These are phyloP conservation scores for Salix viminalis DNA, from an alignment of 345 rosid genomes.

Conservation along the genomic window DNA sequence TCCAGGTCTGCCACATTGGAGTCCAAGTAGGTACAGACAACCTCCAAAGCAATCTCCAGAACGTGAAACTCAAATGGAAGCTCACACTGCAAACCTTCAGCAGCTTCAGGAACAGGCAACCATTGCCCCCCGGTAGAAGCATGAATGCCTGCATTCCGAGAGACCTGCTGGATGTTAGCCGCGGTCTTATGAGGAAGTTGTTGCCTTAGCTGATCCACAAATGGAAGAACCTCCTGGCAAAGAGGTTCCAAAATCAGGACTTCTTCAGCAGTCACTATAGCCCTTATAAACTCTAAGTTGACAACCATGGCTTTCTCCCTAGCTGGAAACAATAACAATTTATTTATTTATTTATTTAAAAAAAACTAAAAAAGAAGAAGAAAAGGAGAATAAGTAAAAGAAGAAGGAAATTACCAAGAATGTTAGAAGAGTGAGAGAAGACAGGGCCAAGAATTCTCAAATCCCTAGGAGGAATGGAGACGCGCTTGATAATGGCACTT, in stretches of 20 bases:
- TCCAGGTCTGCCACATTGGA: constrained; percentile 63
- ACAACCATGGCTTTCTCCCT: constrained; percentile 90
- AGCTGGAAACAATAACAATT: constrained; percentile 37
- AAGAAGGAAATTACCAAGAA: constrained; percentile 43
- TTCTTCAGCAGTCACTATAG: constrained; percentile 83
- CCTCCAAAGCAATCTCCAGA: constrained; percentile 88
- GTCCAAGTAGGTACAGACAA: constrained; percentile 67
- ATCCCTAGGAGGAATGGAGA: constrained; percentile 83
- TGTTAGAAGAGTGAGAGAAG: constrained; percentile 81
- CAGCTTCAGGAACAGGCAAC: constrained; percentile 62
- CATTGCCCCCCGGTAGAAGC: constrained; percentile 41
- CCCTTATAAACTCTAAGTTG: constrained; percentile 74
- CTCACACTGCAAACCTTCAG: constrained; percentile 69
- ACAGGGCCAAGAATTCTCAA: constrained; percentile 90
- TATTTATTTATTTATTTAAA: no score
- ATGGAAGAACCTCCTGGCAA: constrained; percentile 63
- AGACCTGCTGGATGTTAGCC: constrained; percentile 34
- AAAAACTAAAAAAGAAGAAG: neutral
- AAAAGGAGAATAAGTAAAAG: neutral
- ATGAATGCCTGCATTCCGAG: constrained; percentile 37
- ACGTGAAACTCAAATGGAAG: constrained; percentile 96
- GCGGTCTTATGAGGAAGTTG: constrained; percentile 55
- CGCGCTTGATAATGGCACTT: constrained; percentile 63
- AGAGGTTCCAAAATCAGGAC: constrained; percentile 74
- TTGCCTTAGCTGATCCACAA: constrained; percentile 70